These are phyloP conservation scores for Pleurotus giganteus DNA, from an alignment of 768 basidiomycete genomes.

Conservation along the genomic window DNA sequence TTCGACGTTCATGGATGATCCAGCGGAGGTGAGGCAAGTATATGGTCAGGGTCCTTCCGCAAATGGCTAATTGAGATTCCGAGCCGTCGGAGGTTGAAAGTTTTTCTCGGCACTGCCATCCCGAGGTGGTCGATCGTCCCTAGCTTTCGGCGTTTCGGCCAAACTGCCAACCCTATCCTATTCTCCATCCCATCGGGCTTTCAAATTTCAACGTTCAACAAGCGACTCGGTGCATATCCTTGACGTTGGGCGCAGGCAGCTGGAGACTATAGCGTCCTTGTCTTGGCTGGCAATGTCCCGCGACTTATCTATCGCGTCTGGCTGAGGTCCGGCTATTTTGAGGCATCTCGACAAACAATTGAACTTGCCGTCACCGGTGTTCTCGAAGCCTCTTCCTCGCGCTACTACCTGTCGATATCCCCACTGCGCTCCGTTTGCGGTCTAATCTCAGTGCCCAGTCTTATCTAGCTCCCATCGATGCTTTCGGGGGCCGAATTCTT, in stretches of 20 bases:
- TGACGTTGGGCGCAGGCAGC: not conserved
- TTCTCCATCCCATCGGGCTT: not conserved
- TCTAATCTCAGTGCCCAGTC: no score
- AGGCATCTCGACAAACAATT: not conserved
- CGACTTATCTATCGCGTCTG: no score
- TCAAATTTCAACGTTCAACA: not conserved
- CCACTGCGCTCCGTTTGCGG: no score
- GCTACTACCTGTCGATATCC: no score
- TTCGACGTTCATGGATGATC: not conserved
- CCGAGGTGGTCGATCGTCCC: slow-evolving; percentile 1
- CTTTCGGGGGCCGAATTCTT: no score
- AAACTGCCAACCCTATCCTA: not conserved
- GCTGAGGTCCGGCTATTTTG: no score
- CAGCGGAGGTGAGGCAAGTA: slow-evolving; percentile 4
- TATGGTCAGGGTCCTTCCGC: slow-evolving; percentile 9
- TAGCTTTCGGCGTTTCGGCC: not conserved
- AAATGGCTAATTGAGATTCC: not conserved
- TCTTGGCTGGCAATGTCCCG: no score
- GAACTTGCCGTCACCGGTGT: not conserved
- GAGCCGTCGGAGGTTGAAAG: not conserved
- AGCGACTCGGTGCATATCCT: not conserved
- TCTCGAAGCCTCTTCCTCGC: no score
- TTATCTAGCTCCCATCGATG: no score
- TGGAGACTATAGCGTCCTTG: no score
- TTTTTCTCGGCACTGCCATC: slow-evolving; percentile 1